Evolutionary conservation across 1,139 yeast species (phyloP).

Genomic region (Spathaspora jeffriesii): DNA sequence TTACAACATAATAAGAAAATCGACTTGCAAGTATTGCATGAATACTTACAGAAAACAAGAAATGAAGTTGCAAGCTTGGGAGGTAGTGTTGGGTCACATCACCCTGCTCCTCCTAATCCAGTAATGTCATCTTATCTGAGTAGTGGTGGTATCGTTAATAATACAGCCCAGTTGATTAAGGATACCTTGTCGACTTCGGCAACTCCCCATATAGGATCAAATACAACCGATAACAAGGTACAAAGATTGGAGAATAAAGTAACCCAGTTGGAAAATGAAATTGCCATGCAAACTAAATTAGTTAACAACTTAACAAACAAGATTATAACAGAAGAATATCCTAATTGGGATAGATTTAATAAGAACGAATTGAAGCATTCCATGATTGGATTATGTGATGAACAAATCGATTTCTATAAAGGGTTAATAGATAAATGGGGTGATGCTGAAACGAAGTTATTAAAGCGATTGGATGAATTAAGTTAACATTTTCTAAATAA

Average conservation of each 20-base stretch:
- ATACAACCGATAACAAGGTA: conserved; percentile 36
- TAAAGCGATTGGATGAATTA: conserved; percentile 38
- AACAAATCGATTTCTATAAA: conserved; percentile 74
- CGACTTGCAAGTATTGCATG: conserved; percentile 84
- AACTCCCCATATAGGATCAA: conserved; percentile 41
- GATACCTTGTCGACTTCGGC: conserved; percentile 50
- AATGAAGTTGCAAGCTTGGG: conserved; percentile 63
- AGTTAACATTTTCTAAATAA: conserved; percentile 4
- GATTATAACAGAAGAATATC: conserved; percentile 78
- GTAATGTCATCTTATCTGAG: conserved; percentile 19
- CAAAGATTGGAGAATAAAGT: conserved; percentile 33
- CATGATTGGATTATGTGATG: conserved; percentile 69
- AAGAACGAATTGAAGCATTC: conserved; percentile 74
- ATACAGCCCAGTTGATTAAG: conserved; percentile 45
- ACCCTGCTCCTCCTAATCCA: conserved; percentile 35
- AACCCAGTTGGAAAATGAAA: conserved; percentile 48
- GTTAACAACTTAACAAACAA: conserved; percentile 64
- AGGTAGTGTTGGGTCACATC: conserved; percentile 38
- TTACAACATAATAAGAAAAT: conserved; percentile 89
- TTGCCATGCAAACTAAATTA: conserved; percentile 50
- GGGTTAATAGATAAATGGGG: conserved; percentile 76
- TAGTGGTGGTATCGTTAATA: conserved; percentile 36
- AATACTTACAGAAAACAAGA: conserved; percentile 71
- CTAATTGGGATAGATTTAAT: conserved; percentile 80
- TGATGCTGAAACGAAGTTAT: conserved; percentile 50